Evolutionary conservation across 495 filamentous ascomycete genomes (phyloP).

Genomic region (Melanomma pulvis-pyrius): DNA sequence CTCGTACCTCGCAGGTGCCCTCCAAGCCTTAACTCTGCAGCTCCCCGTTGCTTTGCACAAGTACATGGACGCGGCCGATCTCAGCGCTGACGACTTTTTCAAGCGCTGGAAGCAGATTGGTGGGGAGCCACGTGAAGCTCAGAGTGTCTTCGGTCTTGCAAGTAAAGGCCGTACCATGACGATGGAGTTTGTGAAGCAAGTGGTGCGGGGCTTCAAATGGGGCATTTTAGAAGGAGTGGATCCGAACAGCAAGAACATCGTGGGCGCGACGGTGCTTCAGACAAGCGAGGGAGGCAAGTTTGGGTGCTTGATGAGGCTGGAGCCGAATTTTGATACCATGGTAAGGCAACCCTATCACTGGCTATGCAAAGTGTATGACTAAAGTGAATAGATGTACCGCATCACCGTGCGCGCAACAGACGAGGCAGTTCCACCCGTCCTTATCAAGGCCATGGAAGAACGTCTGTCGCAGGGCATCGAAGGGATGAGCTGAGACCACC

Average conservation of each 20-base stretch:
- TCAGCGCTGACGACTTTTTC: constrained; percentile 92
- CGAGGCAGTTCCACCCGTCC: constrained; percentile 75
- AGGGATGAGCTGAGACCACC: constrained; percentile 25
- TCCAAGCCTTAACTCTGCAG: constrained; percentile 90
- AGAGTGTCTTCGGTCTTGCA: constrained; percentile 76
- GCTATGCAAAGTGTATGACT: neutral
- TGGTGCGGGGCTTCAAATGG: constrained; percentile 84
- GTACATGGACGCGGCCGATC: constrained; percentile 88
- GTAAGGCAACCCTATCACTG: constrained; percentile 52
- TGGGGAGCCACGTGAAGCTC: constrained; percentile 79
- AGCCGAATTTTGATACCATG: constrained; percentile 90
- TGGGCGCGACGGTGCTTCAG: constrained; percentile 87
- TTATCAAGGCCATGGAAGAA: constrained; percentile 87
- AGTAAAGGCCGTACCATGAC: constrained; percentile 53
- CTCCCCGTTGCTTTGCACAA: constrained; percentile 88
- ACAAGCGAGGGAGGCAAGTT: constrained; percentile 84
- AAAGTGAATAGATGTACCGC: constrained; percentile 77
- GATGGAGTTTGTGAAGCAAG: constrained; percentile 61
- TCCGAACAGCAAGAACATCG: constrained; percentile 87
- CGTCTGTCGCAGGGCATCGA: constrained; percentile 61
- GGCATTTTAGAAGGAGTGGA: constrained; percentile 83
- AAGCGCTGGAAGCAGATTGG: constrained; percentile 99
- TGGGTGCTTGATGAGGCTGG: constrained; percentile 88
- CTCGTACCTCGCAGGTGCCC: constrained; percentile 88
- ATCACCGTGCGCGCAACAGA: constrained; percentile 94